Evolutionary conservation across 2,329 filamentous ascomycete genomes (phyloP).

Genomic region (Orbilia oligospora): DNA sequence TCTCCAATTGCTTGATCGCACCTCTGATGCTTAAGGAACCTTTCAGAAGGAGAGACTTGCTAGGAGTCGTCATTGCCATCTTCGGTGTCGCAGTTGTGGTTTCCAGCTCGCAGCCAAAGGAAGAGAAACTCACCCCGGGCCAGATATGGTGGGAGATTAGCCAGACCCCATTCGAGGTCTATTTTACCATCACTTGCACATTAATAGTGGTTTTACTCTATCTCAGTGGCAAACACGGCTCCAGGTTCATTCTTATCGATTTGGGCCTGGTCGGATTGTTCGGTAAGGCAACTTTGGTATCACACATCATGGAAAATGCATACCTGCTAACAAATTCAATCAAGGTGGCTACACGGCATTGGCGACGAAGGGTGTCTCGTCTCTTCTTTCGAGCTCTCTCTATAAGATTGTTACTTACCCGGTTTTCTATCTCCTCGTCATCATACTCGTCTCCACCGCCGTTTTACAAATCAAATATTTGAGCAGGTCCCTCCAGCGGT

Average conservation of each 20-base stretch:
- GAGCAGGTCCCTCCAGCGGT: constrained; percentile 89
- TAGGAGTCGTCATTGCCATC: constrained; percentile 89
- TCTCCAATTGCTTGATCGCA: constrained; percentile 97
- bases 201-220: constrained; percentile 85
- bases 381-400: constrained; percentile 90
- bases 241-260: constrained; percentile 89
- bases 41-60: constrained; percentile 86
- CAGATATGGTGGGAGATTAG: constrained; percentile 93
- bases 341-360: constrained; percentile 94
- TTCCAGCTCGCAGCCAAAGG: constrained; percentile 75
- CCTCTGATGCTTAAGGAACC: constrained; percentile 92
- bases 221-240: constrained; percentile 86
- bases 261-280: constrained; percentile 93
- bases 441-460: constrained; percentile 84
- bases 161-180: constrained; percentile 89
- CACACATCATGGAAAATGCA: constrained; percentile 38
- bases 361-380: constrained; percentile 95
- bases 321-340: constrained; percentile 31
- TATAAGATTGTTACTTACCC: constrained; percentile 91
- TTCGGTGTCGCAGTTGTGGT: constrained; percentile 92
- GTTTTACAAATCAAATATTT: constrained; percentile 98
- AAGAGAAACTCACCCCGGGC: constrained; percentile 78
- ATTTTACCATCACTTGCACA: constrained; percentile 80
- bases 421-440: constrained; percentile 87
- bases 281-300: constrained; percentile 72